Conservation (phyloP, 1,139 yeast species). For the Pichia sp. region DNA sequence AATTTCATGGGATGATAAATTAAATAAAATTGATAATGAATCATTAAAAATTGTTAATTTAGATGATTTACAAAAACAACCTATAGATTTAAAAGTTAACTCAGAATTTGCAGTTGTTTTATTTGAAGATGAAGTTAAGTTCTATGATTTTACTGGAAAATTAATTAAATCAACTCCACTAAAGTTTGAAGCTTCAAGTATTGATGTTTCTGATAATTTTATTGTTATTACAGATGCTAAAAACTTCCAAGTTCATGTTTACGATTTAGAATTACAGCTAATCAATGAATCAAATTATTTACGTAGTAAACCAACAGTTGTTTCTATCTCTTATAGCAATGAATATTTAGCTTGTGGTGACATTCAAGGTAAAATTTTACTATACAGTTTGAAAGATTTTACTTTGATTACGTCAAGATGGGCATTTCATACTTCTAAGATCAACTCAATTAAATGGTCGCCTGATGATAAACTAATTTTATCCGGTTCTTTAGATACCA, state of each 20-base stretch:
- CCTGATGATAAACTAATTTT: conserved; percentile 64
- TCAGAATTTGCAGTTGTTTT: conserved; percentile 37
- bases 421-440: conserved; percentile 88
- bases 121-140: conserved; percentile 41
- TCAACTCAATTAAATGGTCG: conserved; percentile 75
- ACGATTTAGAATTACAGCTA: conserved; percentile 15
- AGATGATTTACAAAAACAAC: conserved; percentile 50
- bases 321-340: conserved; percentile 57
- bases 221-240: conserved; percentile 47
- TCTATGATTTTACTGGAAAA: conserved; percentile 29
- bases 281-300: conserved; percentile 40
- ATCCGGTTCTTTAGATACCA: conserved; percentile 80
- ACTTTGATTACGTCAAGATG: conserved; percentile 77
- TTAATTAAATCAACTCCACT: conserved; percentile 29
- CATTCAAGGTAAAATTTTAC: conserved; percentile 70
- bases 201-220: conserved; percentile 35
- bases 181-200: conserved; percentile 38
- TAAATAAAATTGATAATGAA: conserved; percentile 40
- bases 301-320: conserved; percentile 30
- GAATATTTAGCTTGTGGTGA: conserved; percentile 79
- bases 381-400: conserved; percentile 52
- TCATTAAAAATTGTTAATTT: conserved; percentile 21
- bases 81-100: conserved; percentile 39
- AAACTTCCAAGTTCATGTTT: conserved; percentile 27
- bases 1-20: conserved; percentile 86